A percentile compares a stretch with the other conserved stretches of the same genome.
Conservation (phyloP, 257 asterid genomes). For the Solanum lycopersicoides region DNA sequence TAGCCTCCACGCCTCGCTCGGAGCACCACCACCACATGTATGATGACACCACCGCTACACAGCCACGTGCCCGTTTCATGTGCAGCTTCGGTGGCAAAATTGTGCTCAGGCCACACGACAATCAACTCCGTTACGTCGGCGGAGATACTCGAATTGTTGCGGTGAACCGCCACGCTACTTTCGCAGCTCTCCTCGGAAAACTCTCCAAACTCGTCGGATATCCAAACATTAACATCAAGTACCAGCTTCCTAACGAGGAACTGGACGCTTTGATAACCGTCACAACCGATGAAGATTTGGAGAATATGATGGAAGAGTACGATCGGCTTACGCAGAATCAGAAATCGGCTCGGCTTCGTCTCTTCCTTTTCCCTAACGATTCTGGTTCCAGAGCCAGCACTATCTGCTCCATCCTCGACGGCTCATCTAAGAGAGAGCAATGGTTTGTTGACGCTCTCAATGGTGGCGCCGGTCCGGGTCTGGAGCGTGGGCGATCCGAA, state of each 20-base stretch:
- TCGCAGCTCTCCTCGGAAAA: conserved; percentile 38
- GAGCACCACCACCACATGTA: conserved; percentile 35
- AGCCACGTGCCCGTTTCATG: conserved; percentile 71
- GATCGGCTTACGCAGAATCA: conserved; percentile 57
- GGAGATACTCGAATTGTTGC: conserved; percentile 67
- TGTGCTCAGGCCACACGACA: conserved; percentile 54
- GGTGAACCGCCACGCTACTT: conserved; percentile 59
- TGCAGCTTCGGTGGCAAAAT: conserved; percentile 59
- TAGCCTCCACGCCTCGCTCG: conserved; percentile 77
- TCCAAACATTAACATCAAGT: conserved; percentile 48
- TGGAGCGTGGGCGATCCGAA: conserved; percentile 85
- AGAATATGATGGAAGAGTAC: conserved; percentile 91
- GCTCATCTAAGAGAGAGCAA: conserved; percentile 74
- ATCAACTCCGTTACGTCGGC: conserved; percentile 57
- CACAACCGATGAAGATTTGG: conserved; percentile 72
- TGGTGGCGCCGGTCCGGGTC: conserved; percentile 39
- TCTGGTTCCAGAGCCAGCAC: conserved; percentile 42
- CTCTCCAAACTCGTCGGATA: conserved; percentile 66
- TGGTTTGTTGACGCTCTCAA: conserved; percentile 89
- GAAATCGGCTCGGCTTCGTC: conserved; percentile 62
- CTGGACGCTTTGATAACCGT: conserved; percentile 79
- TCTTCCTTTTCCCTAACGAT: conserved; percentile 52
- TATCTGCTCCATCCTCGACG: conserved; percentile 76
- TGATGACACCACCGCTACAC: conserved; percentile 13
- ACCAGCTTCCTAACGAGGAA: conserved; percentile 93